These are phyloP conservation scores for Mercurialis annua DNA, from an alignment of 345 rosid species.

Conservation along the genomic window DNA sequence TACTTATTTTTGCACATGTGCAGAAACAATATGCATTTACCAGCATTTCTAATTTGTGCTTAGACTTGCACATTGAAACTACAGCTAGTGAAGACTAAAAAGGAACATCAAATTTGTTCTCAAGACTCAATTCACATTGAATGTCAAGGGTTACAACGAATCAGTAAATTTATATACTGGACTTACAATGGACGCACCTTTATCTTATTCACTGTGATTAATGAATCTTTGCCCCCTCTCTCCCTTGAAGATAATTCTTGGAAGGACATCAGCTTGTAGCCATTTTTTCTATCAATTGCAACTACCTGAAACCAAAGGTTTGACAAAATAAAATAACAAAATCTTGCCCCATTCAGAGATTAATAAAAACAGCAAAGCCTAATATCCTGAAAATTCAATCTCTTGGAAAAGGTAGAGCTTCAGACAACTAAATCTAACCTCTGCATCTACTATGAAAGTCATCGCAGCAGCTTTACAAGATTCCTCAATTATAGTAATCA, in stretches of 20 bases:
- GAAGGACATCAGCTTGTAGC: constrained; percentile 77
- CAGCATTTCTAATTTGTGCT: neutral
- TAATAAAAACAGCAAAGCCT: neutral
- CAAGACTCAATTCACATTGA: constrained; percentile 1
- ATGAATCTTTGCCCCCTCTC: constrained; percentile 73
- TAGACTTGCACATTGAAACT: neutral
- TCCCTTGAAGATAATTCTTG: constrained; percentile 89
- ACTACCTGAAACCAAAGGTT: constrained; percentile 53
- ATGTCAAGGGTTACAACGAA: neutral
- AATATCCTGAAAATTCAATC: neutral
- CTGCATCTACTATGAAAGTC: constrained; percentile 82
- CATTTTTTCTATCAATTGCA: constrained; percentile 76
- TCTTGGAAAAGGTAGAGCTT: constrained; percentile 9
- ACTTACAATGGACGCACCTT: constrained; percentile 46
- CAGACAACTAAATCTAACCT: constrained; percentile 45
- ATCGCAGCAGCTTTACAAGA: constrained; percentile 49
- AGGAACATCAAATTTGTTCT: neutral
- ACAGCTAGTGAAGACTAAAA: no score
- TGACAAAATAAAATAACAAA: constrained; percentile 3
- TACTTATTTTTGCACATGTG: neutral
- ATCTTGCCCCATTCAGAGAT: constrained; percentile 1
- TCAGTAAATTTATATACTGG: neutral
- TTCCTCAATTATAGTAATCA: constrained; percentile 50
- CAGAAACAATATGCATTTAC: neutral
- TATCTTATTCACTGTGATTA: constrained; percentile 46